Percentiles rank a stretch among this genome's conserved stretches.
These are phyloP conservation scores for Ilyonectria robusta DNA, from an alignment of 2,329 filamentous ascomycete species.

Conservation along the genomic window DNA sequence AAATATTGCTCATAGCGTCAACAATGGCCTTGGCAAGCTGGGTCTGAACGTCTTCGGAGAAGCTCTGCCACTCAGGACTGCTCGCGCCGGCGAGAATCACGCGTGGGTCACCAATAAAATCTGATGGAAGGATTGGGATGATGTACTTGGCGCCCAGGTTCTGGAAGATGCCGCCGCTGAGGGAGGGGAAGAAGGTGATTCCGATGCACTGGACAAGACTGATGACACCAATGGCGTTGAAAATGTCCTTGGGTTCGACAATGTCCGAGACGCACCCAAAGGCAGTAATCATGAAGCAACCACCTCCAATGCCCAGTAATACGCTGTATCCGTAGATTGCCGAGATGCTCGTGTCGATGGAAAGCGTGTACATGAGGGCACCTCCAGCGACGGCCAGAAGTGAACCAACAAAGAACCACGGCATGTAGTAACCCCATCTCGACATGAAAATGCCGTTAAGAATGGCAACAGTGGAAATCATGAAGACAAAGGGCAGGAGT, in stretches of 20 bases:
- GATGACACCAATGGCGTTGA: constrained; percentile 54
- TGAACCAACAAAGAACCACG: constrained; percentile 56
- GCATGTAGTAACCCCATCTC: constrained; percentile 55
- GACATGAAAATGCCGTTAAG: constrained; percentile 54
- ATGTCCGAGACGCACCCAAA: constrained; percentile 54
- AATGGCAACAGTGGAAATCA: constrained; percentile 55
- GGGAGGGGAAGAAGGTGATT: constrained; percentile 22
- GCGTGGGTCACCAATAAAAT: too few species aligned
- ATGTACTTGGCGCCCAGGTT: too few species aligned
- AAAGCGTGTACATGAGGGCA: constrained; percentile 49
- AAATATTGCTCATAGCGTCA: too few species aligned
- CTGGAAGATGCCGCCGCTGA: too few species aligned
- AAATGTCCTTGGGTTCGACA: constrained; percentile 47
- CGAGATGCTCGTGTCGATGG: constrained; percentile 14
- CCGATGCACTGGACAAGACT: constrained; percentile 40
- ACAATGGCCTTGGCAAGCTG: too few species aligned
- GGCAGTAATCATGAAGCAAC: constrained; percentile 51
- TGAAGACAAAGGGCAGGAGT: constrained; percentile 55
- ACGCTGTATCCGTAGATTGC: constrained; percentile 54
- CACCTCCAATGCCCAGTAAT: constrained; percentile 58
- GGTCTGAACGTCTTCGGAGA: too few species aligned
- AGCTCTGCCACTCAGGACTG: too few species aligned
- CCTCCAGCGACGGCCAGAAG: constrained; percentile 51
- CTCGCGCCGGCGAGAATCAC: too few species aligned
- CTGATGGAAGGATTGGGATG: too few species aligned